These are phyloP conservation scores for carrot (Daucus carota) DNA, from an alignment of 129 eudicot species.

Conservation along the genomic window DNA sequence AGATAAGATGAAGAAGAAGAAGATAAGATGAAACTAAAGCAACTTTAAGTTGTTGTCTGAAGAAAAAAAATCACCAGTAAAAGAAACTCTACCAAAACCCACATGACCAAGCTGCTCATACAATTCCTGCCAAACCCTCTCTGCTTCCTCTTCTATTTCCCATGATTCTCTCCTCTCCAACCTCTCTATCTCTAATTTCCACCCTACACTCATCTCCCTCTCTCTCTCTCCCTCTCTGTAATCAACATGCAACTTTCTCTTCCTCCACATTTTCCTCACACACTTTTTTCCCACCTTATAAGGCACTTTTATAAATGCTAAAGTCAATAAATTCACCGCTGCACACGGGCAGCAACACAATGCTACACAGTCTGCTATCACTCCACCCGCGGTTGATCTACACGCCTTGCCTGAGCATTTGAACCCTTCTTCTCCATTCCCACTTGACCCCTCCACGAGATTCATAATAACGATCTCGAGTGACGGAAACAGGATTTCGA, in stretches of 20 bases:
- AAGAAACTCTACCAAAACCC: constrained; percentile 98
- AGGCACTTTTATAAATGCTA: constrained; percentile 54
- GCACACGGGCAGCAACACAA: constrained; percentile 73
- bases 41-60: neutral
- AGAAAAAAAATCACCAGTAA: constrained; percentile 11
- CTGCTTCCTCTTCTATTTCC: constrained; percentile 26
- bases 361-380: constrained; percentile 72
- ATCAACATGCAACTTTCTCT: constrained; percentile 1
- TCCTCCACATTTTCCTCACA: constrained; percentile 15
- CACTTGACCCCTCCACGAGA: neutral
- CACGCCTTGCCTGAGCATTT: constrained; percentile 33
- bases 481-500: too few species aligned
- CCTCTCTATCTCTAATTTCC: neutral
- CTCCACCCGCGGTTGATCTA: constrained; percentile 51
- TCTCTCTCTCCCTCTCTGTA: neutral
- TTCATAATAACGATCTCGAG: neutral
- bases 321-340: constrained; percentile 48
- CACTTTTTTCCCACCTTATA: constrained; percentile 52
- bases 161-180: neutral
- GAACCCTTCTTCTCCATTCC: neutral
- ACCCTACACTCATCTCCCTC: neutral
- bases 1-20: neutral
- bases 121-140: constrained; percentile 57
- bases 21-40: neutral
- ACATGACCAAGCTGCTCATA: constrained; percentile 60